phyloP scores from a whole-genome alignment of 192 early-diverging fungal species.

The Ramicandelaber brevisporus region DNA sequence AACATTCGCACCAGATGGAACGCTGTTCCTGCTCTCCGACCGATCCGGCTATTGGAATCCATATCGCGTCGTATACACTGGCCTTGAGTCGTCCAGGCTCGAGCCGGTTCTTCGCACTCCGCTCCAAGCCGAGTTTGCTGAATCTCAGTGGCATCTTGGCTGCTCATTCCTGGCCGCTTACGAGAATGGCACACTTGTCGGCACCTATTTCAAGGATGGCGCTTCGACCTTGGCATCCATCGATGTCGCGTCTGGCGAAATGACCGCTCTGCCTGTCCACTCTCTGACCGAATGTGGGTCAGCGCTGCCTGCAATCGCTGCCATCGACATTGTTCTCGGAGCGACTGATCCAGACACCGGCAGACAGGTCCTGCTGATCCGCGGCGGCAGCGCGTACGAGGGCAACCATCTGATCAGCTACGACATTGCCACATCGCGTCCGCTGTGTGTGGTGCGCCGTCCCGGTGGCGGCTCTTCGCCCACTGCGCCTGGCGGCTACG shows the following conservation, averaged over 20 bases:
- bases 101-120: slow-evolving; percentile 16
- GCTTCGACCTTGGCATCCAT: slow-evolving; percentile 6
- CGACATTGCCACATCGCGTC: slow-evolving; percentile 6
- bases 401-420: slow-evolving; percentile 9
- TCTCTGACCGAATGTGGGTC: too few species aligned
- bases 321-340: too few species aligned
- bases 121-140: slow-evolving; percentile 33
- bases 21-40: slow-evolving; percentile 38
- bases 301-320: too few species aligned
- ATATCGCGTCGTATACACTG: slow-evolving; percentile 16
- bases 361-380: slow-evolving; percentile 9
- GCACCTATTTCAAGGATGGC: slow-evolving; percentile 5
- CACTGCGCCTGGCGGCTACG: slow-evolving; percentile 1
- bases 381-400: slow-evolving; percentile 9
- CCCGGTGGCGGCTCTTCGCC: not conserved
- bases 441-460: not conserved
- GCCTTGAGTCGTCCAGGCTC: slow-evolving; percentile 5
- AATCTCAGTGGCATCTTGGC: slow-evolving; percentile 23
- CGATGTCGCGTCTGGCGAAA: slow-evolving; percentile 4
- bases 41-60: slow-evolving; percentile 48
- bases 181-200: slow-evolving; percentile 5
- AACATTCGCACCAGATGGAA: slow-evolving; percentile 21
- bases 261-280: too few species aligned
- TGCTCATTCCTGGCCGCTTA: slow-evolving; percentile 10
- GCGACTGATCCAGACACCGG: slow-evolving; percentile 6